Evolutionary conservation across 176 grass and related monocot species (phyloP).

Genomic region (Tuctoria greenei): DNA sequence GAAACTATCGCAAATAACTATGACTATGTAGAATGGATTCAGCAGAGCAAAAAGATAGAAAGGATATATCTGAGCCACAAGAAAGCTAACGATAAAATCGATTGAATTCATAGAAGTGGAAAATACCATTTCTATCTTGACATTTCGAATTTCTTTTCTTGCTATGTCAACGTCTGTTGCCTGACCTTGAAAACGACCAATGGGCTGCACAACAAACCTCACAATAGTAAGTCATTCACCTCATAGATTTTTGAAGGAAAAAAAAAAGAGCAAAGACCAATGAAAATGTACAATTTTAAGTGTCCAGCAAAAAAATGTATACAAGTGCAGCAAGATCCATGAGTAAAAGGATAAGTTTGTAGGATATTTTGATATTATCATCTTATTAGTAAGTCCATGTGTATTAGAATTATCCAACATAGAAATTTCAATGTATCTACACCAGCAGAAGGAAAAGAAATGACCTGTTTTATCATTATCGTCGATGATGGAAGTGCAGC

Average conservation of each 20-base stretch:
- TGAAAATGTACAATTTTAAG: conserved; percentile 1
- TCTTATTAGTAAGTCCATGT: not conserved
- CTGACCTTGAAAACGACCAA: conserved; percentile 82
- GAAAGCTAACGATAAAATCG: not conserved
- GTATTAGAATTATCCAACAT: conserved; percentile 10
- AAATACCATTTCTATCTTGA: conserved; percentile 93
- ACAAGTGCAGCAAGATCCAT: not conserved
- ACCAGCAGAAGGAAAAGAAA: conserved; percentile 37
- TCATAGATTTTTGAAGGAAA: conserved; percentile 10
- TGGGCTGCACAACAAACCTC: conserved; percentile 68
- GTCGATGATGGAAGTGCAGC: conserved; percentile 89
- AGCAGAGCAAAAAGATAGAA: not conserved
- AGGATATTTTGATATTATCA: not conserved
- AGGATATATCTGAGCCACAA: not conserved
- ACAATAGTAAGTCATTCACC: conserved; percentile 35
- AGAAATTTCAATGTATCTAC: conserved; percentile 10
- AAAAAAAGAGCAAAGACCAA: not conserved
- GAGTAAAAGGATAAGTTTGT: conserved; percentile 3
- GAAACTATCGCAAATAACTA: not conserved
- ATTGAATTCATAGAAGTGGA: conserved; percentile 10
- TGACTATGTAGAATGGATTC: not conserved
- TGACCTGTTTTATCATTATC: conserved; percentile 98
- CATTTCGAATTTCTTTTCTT: conserved; percentile 86
- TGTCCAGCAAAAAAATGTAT: conserved; percentile 16
- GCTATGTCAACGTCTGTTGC: conserved; percentile 80